These are phyloP conservation scores for Aspergillus unguis DNA, from an alignment of 2,329 filamentous ascomycete genomes.

Conservation along the genomic window DNA sequence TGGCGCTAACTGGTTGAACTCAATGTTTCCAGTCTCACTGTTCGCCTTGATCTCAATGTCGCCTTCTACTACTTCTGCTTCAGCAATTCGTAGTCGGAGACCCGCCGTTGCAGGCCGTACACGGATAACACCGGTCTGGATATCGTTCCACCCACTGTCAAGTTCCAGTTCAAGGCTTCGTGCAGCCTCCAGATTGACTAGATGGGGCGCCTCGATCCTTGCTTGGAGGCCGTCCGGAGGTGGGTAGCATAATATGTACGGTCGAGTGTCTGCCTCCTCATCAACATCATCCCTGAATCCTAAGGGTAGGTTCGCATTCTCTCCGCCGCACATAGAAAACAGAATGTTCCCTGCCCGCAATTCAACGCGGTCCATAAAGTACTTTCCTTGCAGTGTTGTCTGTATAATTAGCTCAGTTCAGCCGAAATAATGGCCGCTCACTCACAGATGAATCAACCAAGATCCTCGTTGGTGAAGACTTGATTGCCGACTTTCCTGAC, in stretches of 20 bases:
- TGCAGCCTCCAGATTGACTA: slow-evolving; percentile 75
- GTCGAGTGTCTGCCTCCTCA: slow-evolving; percentile 48
- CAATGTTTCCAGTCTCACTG: slow-evolving; percentile 46
- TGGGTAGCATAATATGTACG: slow-evolving; percentile 71
- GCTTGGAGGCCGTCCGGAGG: slow-evolving; percentile 66
- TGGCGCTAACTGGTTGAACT: slow-evolving; percentile 35
- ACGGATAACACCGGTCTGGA: slow-evolving; percentile 48
- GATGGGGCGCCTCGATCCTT: slow-evolving; percentile 62
- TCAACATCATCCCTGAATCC: slow-evolving; percentile 37
- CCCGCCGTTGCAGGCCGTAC: slow-evolving; percentile 61
- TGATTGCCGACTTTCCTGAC: slow-evolving; percentile 46
- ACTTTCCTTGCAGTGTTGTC: slow-evolving; percentile 60
- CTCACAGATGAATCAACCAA: slow-evolving; percentile 49
- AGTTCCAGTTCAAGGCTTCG: slow-evolving; percentile 74
- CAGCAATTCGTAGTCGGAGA: slow-evolving; percentile 54
- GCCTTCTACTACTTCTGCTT: slow-evolving; percentile 46
- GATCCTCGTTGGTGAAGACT: slow-evolving; percentile 54
- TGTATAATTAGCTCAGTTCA: slow-evolving; percentile 13
- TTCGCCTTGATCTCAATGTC: slow-evolving; percentile 42
- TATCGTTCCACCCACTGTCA: slow-evolving; percentile 69
- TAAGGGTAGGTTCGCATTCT: slow-evolving; percentile 29
- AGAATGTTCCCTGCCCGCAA: slow-evolving; percentile 47
- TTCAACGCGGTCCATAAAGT: slow-evolving; percentile 69
- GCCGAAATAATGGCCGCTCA: slow-evolving; percentile 19
- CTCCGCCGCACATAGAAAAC: slow-evolving; percentile 33